These are phyloP conservation scores for Ustilago tritici DNA, from an alignment of 1,284 basidiomycete genomes.

Conservation along the genomic window DNA sequence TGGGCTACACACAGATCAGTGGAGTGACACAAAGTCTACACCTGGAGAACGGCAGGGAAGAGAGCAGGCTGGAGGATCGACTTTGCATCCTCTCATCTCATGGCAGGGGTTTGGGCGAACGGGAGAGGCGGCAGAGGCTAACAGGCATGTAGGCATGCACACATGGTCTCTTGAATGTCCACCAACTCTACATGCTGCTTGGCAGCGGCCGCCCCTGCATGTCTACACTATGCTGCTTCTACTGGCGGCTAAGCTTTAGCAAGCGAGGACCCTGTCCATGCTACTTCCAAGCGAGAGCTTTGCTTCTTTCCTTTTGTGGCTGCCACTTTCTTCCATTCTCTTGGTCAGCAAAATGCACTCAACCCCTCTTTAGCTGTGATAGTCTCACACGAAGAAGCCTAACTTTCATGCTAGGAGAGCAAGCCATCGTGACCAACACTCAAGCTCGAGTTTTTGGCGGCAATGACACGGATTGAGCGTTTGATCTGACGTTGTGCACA, in stretches of 20 bases:
- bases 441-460: background rate
- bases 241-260: background rate
- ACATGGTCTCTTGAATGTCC: background rate
- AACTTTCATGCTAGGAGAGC: background rate
- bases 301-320: slow-evolving; percentile 5
- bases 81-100: slow-evolving; percentile 6
- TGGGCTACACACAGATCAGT: background rate
- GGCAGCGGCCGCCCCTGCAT: slow-evolving; percentile 5
- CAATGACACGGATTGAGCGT: background rate
- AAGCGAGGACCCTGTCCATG: slow-evolving; percentile 1
- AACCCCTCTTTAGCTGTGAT: background rate
- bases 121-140: background rate
- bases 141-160: background rate
- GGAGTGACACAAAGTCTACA: slow-evolving; percentile 1
- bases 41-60: background rate
- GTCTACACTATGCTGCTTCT: background rate
- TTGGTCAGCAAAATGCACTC: background rate
- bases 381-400: background rate
- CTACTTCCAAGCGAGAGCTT: slow-evolving; percentile 6
- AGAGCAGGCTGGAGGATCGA: slow-evolving; percentile 3
- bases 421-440: background rate
- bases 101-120: background rate
- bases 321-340: background rate
- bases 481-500: background rate
- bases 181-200: slow-evolving; percentile 3